Evolutionary conservation across 2,329 filamentous ascomycete genomes (phyloP).

Genomic region (Pestalotiopsis sp.): DNA sequence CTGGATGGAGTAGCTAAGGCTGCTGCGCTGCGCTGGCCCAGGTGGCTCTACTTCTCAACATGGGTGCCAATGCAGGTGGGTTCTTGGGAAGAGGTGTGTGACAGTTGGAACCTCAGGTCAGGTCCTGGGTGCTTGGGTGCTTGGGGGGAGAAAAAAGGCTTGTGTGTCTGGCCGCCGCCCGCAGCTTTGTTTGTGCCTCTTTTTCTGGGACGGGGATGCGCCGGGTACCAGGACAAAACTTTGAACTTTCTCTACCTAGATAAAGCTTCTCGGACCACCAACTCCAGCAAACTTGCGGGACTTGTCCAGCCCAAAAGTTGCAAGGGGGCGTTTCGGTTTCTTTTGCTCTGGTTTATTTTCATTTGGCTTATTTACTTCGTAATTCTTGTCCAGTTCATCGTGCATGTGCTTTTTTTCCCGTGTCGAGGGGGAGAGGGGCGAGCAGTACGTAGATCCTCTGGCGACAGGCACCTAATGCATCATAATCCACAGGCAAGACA

Average conservation of each 20-base stretch:
- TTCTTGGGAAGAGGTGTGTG: no score
- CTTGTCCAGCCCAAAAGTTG: background rate
- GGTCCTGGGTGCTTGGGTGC: no score
- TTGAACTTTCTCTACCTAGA: background rate
- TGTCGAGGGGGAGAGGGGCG: background rate
- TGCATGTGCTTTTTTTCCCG: background rate
- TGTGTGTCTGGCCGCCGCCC: background rate
- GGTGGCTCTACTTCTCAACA: no score
- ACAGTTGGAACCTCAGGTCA: no score
- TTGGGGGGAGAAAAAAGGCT: background rate
- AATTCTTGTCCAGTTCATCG: background rate
- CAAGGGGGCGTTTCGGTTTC: background rate
- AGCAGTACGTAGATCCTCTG: no score
- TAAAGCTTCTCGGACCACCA: background rate
- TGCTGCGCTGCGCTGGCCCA: background rate
- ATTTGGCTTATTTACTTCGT: no score
- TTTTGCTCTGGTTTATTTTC: background rate
- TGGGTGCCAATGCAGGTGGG: no score
- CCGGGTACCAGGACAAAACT: background rate
- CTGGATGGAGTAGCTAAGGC: background rate
- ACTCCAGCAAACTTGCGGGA: background rate
- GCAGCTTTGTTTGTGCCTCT: background rate
- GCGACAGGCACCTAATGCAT: background rate
- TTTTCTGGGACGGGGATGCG: background rate
- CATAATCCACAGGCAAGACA: background rate